Conservation (phyloP, 2,329 filamentous ascomycete species). For the Colletotrichum sp. region DNA sequence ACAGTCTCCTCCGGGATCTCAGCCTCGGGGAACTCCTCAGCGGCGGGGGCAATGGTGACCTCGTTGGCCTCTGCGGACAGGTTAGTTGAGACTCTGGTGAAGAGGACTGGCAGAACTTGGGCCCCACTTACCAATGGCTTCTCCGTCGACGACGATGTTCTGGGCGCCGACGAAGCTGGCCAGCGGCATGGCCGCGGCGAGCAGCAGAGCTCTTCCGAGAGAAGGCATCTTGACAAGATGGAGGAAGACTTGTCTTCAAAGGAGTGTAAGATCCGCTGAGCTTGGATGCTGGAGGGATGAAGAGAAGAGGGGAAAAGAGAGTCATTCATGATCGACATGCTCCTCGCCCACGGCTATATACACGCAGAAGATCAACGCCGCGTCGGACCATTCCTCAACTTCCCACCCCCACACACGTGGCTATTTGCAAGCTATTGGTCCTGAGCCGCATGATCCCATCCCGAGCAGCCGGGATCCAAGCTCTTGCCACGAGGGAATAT, state of each 20-base stretch:
- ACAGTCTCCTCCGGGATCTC: constrained; percentile 24
- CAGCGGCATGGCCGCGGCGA: constrained; percentile 4
- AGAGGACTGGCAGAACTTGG: neutral
- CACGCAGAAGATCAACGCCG: neutral
- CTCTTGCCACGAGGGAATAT: constrained; percentile 1
- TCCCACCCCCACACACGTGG: neutral
- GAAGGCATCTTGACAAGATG: constrained; percentile 10
- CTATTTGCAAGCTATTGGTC: neutral
- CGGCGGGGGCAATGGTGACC: constrained; percentile 25
- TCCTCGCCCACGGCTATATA: neutral
- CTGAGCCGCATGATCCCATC: neutral
- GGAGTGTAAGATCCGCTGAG: neutral
- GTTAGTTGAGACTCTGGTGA: neutral
- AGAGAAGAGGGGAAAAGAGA: neutral
- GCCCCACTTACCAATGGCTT: constrained; percentile 23
- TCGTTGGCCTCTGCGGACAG: constrained; percentile 8
- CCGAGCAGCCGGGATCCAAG: neutral
- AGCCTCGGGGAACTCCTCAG: constrained; percentile 3
- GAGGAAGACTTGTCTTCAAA: neutral
- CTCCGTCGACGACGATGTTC: constrained; percentile 27
- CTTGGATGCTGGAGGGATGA: neutral
- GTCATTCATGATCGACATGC: neutral
- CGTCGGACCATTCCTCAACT: neutral
- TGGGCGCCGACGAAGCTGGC: constrained; percentile 21
- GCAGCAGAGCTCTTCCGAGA: neutral